phyloP scores from a whole-genome alignment of 345 rosid genomes.

The Dovyalis caffra region DNA sequence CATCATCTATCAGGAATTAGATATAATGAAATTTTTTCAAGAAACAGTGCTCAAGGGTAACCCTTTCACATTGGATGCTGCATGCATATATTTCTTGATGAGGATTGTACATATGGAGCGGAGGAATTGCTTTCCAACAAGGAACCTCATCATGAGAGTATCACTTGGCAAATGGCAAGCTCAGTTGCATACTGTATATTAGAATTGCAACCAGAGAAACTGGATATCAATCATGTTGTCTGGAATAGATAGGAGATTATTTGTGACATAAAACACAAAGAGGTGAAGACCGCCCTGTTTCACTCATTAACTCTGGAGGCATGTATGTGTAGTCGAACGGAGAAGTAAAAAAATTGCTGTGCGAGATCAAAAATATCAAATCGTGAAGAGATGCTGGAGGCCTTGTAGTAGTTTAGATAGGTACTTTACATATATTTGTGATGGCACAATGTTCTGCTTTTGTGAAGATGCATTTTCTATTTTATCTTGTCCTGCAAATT shows the following conservation, averaged over 20 bases:
- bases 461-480: neutral
- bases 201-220: constrained; percentile 6
- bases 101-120: constrained; percentile 8
- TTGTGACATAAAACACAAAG: neutral
- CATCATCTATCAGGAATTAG: constrained; percentile 10
- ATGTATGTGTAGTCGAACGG: neutral
- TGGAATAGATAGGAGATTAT: constrained; percentile 5
- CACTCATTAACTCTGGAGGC: neutral
- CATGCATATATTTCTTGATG: constrained; percentile 1
- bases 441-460: neutral
- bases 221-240: constrained; percentile 4
- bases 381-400: neutral
- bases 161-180: constrained; percentile 8
- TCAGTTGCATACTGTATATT: constrained; percentile 11
- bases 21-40: constrained; percentile 1
- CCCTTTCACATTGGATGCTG: constrained; percentile 16
- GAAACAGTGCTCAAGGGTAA: constrained; percentile 1
- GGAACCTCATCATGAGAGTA: neutral
- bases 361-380: neutral
- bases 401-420: neutral
- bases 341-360: too few species aligned
- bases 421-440: neutral
- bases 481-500: neutral
- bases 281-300: neutral
- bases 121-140: constrained; percentile 18